These are phyloP conservation scores for Pseudocercospora pini-densiflorae DNA, from an alignment of 2,329 filamentous ascomycete species.

Conservation along the genomic window DNA sequence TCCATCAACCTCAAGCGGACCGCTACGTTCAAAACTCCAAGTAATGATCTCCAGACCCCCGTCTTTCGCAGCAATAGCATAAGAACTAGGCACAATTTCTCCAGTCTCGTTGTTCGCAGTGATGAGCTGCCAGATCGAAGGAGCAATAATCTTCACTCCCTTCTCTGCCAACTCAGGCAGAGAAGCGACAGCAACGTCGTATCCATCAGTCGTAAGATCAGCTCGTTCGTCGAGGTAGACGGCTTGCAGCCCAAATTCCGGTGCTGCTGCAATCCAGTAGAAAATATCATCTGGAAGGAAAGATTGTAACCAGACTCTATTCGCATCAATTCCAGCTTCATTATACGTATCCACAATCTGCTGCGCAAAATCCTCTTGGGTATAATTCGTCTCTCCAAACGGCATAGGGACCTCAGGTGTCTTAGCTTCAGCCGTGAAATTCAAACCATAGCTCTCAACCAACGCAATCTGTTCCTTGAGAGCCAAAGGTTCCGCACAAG, in stretches of 20 bases:
- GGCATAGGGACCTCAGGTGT: slow-evolving; percentile 70
- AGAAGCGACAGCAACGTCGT: slow-evolving; percentile 60
- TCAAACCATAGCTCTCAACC: slow-evolving; percentile 61
- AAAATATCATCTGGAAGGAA: slow-evolving; percentile 60
- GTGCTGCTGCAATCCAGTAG: slow-evolving; percentile 69
- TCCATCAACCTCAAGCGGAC: slow-evolving; percentile 56
- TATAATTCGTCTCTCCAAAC: slow-evolving; percentile 63
- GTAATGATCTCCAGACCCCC: slow-evolving; percentile 68
- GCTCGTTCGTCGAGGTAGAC: slow-evolving; percentile 68
- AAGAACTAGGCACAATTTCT: slow-evolving; percentile 65
- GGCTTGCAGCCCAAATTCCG: slow-evolving; percentile 64
- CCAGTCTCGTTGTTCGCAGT: slow-evolving; percentile 50
- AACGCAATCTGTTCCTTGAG: slow-evolving; percentile 67
- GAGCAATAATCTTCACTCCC: slow-evolving; percentile 67
- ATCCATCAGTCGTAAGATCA: slow-evolving; percentile 52
- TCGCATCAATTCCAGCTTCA: slow-evolving; percentile 56
- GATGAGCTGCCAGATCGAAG: slow-evolving; percentile 67
- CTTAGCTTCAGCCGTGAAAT: slow-evolving; percentile 72
- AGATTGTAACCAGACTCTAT: slow-evolving; percentile 66
- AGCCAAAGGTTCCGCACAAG: slow-evolving; percentile 65
- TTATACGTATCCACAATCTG: slow-evolving; percentile 67
- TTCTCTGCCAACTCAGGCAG: slow-evolving; percentile 60
- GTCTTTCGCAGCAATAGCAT: slow-evolving; percentile 64
- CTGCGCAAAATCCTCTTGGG: slow-evolving; percentile 66
- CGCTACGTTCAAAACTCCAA: slow-evolving; percentile 71